Percentiles rank a stretch among this genome's conserved stretches.
phyloP scores from a whole-genome alignment of 1,284 basidiomycete species.

The Termitomyces sp. region DNA sequence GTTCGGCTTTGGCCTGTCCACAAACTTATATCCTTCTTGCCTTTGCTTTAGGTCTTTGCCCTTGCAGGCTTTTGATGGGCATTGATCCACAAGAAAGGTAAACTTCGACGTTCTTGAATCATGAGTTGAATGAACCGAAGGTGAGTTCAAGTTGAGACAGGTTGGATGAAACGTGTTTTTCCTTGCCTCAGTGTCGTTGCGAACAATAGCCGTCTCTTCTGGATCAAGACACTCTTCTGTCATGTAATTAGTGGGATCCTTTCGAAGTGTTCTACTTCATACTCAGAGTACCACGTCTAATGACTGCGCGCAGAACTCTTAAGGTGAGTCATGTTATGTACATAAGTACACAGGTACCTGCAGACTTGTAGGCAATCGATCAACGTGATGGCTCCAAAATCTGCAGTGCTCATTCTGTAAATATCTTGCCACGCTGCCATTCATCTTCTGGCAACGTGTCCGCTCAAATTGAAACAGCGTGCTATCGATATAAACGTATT shows the following conservation, averaged over 20 bases:
- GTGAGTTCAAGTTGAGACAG: not conserved
- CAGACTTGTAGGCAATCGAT: not conserved
- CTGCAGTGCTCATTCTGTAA: not conserved
- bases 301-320: not conserved
- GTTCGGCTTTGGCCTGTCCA: not conserved
- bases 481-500: conserved; percentile 1
- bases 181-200: not conserved
- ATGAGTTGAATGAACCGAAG: not conserved
- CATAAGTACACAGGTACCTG: not conserved
- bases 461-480: not conserved
- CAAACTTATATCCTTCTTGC: not conserved
- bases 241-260: no score
- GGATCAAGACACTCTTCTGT: no score
- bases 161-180: not conserved
- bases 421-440: not conserved
- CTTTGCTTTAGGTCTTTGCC: no score
- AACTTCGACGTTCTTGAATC: not conserved
- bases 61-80: not conserved
- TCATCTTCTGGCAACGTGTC: not conserved
- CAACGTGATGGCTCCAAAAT: not conserved
- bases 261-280: not conserved
- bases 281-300: not conserved
- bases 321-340: not conserved
- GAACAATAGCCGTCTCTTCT: not conserved
- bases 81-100: not conserved